These are phyloP conservation scores for Auxenochlorella pyrenoidosa DNA, from an alignment of 139 green algal species.

Conservation along the genomic window DNA sequence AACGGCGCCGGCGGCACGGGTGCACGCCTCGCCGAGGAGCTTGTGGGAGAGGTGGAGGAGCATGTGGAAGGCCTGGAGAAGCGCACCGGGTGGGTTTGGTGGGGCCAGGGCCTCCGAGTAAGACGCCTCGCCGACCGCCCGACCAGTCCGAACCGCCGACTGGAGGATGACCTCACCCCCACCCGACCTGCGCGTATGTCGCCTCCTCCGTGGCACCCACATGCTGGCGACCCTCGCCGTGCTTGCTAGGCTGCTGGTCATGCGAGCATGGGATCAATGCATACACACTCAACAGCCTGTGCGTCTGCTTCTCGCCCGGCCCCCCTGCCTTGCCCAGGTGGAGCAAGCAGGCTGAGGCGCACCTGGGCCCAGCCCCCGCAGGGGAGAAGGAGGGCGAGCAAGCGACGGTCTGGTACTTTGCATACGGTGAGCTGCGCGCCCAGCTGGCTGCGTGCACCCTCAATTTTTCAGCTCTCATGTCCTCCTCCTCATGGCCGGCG, in stretches of 20 bases:
- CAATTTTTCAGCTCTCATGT: too few species aligned
- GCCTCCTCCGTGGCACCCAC: neutral
- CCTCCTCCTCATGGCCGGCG: too few species aligned
- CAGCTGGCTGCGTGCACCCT: too few species aligned
- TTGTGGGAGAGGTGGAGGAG: neutral
- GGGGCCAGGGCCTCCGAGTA: neutral
- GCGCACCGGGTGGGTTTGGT: neutral
- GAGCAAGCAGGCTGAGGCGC: neutral
- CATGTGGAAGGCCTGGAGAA: neutral
- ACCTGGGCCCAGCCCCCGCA: constrained; percentile 3
- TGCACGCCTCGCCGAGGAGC: neutral
- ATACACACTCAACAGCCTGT: too few species aligned
- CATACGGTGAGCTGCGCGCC: neutral
- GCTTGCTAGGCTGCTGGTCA: neutral
- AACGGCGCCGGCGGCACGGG: neutral
- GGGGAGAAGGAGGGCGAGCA: neutral
- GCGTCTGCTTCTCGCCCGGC: too few species aligned
- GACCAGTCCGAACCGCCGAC: too few species aligned
- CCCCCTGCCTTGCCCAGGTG: too few species aligned
- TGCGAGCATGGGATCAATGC: too few species aligned
- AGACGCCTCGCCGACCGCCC: too few species aligned
- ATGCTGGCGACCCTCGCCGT: too few species aligned
- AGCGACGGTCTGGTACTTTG: constrained; percentile 1
- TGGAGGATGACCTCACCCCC: too few species aligned
- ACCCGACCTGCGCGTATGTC: neutral